phyloP scores from a whole-genome alignment of 2,329 filamentous ascomycete species.

The Ceratocystis diversiconidia region DNA sequence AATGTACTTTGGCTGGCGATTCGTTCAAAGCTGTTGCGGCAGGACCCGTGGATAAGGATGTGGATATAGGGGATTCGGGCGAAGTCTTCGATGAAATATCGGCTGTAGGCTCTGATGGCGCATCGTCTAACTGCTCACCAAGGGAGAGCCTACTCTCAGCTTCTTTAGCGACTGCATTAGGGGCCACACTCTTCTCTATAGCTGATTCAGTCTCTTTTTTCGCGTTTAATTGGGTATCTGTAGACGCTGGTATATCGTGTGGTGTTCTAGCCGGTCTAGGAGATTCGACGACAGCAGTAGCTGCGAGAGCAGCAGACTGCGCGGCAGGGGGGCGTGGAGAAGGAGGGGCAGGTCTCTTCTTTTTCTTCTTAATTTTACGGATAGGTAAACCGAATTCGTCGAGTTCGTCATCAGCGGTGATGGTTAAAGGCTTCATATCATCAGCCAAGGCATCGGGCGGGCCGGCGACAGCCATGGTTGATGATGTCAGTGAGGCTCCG shows the following conservation, averaged over 20 bases:
- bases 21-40: not conserved
- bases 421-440: slow-evolving; percentile 17
- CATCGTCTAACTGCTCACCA: not conserved
- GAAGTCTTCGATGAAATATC: not conserved
- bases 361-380: slow-evolving; percentile 20
- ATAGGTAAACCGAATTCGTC: slow-evolving; percentile 62
- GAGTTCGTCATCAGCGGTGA: slow-evolving; percentile 29
- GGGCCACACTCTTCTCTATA: not conserved
- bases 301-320: not conserved
- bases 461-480: not conserved
- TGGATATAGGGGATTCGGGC: not conserved
- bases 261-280: not conserved
- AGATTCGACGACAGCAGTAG: not conserved
- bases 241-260: not conserved
- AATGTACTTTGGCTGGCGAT: not conserved
- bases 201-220: not conserved
- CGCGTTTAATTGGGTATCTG: not conserved
- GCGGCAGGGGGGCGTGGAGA: slow-evolving; percentile 7
- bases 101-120: not conserved
- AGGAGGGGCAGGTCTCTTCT: slow-evolving; percentile 19
- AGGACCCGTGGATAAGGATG: not conserved
- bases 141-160: not conserved
- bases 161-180: not conserved
- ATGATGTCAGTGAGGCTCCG: not conserved
- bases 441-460: slow-evolving; percentile 6